These are phyloP conservation scores for Xylaria castorea DNA, from an alignment of 495 filamentous ascomycete species.

Conservation along the genomic window DNA sequence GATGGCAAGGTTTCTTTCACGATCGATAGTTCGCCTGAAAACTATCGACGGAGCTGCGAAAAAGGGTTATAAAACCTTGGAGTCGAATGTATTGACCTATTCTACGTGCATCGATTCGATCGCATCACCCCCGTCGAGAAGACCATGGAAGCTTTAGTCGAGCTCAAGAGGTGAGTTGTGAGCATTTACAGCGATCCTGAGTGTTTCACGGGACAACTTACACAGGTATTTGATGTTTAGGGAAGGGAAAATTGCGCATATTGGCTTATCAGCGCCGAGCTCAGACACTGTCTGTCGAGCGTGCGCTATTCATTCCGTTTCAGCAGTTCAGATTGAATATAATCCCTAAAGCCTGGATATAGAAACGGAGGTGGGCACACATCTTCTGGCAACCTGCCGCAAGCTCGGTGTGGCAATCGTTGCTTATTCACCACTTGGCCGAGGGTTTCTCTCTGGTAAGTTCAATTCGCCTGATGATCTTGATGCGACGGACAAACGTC, in stretches of 20 bases:
- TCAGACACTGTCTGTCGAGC: constrained; percentile 71
- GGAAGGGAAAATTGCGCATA: constrained; percentile 68
- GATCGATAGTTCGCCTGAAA: constrained; percentile 10
- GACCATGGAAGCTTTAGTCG: constrained; percentile 54
- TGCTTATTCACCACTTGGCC: constrained; percentile 54
- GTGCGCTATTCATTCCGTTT: constrained; percentile 65
- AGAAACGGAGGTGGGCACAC: constrained; percentile 68
- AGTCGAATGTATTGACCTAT: constrained; percentile 10
- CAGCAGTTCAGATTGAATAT: constrained; percentile 75
- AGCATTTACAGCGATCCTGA: background rate
- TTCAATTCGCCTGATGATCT: constrained; percentile 64
- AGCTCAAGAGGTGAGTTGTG: constrained; percentile 55
- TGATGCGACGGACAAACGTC: constrained; percentile 62
- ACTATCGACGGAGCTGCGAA: constrained; percentile 5
- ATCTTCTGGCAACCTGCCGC: constrained; percentile 63
- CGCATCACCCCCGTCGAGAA: constrained; percentile 55
- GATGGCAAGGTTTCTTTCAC: background rate
- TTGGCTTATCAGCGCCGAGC: constrained; percentile 69
- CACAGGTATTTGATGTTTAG: background rate
- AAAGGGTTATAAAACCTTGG: constrained; percentile 3
- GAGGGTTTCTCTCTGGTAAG: constrained; percentile 55
- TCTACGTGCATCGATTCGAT: constrained; percentile 44
- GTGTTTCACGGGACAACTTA: background rate
- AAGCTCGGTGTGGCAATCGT: constrained; percentile 72
- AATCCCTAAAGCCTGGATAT: constrained; percentile 62